Conservation (phyloP, 768 basidiomycete genomes). For the Fibroporia radiculosa region DNA sequence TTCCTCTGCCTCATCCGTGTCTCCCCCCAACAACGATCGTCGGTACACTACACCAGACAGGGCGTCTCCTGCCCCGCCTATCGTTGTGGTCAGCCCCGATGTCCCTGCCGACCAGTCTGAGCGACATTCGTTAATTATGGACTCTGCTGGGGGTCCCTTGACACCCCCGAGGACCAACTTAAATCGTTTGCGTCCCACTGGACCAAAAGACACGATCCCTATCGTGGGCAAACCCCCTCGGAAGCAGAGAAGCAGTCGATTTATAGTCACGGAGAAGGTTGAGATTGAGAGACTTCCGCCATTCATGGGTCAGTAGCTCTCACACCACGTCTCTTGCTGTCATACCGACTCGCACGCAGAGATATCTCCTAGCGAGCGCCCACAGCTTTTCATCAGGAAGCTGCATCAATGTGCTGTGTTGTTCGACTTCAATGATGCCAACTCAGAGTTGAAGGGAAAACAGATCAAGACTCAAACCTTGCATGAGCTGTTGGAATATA, state of each 20-base stretch:
- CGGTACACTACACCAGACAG: conserved; percentile 41
- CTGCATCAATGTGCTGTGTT: conserved; percentile 93
- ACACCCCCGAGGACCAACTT: conserved; percentile 63
- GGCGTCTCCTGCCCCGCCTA: conserved; percentile 60
- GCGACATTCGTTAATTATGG: conserved; percentile 13
- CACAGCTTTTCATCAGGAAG: conserved; percentile 89
- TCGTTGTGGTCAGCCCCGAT: conserved; percentile 82
- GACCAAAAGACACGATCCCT: conserved; percentile 94
- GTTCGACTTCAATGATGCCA: conserved; percentile 99
- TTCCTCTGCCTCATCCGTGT: conserved; percentile 31
- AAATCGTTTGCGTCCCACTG: conserved; percentile 50
- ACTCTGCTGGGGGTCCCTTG: conserved; percentile 40
- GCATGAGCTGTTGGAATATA: conserved; percentile 98
- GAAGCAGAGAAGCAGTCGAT: conserved; percentile 95
- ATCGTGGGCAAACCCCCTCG: conserved; percentile 94
- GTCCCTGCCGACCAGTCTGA: conserved; percentile 39
- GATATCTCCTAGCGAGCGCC: conserved; percentile 80
- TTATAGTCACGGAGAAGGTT: conserved; percentile 92
- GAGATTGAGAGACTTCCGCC: conserved; percentile 92
- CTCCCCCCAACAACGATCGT: conserved; percentile 42
- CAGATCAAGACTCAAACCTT: conserved; percentile 98
- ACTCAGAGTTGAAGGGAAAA: conserved; percentile 91
- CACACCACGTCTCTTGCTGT: conserved; percentile 5
- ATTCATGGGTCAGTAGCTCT: conserved; percentile 62
- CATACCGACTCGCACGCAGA: conserved; percentile 42